phyloP scores from a whole-genome alignment of 208 protist genomes.

The Angomonas ambiguus region DNA sequence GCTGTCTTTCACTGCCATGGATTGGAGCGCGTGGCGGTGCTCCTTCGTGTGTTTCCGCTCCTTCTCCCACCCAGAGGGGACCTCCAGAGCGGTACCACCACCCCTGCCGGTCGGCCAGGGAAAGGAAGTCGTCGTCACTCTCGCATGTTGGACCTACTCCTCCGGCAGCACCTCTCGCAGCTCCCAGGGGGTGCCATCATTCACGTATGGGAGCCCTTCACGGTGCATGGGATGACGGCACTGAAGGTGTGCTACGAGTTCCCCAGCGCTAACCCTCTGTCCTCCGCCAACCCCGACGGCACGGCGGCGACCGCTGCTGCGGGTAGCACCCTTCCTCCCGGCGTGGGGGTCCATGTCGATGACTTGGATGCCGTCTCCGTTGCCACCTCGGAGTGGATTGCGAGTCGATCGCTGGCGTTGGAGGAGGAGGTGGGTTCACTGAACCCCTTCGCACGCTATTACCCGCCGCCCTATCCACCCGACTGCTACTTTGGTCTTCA shows the following conservation, averaged over 20 bases:
- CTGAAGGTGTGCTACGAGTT: constrained; percentile 53
- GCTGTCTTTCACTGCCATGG: constrained; percentile 37
- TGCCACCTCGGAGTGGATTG: constrained; percentile 32
- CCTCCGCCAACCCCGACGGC: constrained; percentile 7
- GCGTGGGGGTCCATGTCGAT: constrained; percentile 17
- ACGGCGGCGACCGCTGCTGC: not conserved
- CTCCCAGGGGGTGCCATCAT: constrained; percentile 44
- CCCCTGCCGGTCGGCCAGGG: not conserved
- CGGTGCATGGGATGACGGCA: constrained; percentile 41
- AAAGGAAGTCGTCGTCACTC: constrained; percentile 1
- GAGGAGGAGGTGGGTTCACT: constrained; percentile 64
- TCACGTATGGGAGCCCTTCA: constrained; percentile 45
- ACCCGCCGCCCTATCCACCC: constrained; percentile 34
- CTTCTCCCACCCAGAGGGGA: constrained; percentile 11
- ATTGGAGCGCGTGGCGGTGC: constrained; percentile 23
- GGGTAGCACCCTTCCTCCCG: not conserved
- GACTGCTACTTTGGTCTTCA: constrained; percentile 14
- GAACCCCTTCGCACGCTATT: constrained; percentile 67
- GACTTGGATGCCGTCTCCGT: constrained; percentile 17
- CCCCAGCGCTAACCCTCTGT: constrained; percentile 9
- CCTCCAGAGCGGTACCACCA: not conserved
- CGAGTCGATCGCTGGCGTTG: constrained; percentile 27
- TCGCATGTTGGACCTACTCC: constrained; percentile 48
- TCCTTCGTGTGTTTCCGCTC: constrained; percentile 34
- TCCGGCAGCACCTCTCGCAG: constrained; percentile 45